Evolutionary conservation across 2,329 filamentous ascomycete species (phyloP).

Genomic region (Peltaster fructicola): DNA sequence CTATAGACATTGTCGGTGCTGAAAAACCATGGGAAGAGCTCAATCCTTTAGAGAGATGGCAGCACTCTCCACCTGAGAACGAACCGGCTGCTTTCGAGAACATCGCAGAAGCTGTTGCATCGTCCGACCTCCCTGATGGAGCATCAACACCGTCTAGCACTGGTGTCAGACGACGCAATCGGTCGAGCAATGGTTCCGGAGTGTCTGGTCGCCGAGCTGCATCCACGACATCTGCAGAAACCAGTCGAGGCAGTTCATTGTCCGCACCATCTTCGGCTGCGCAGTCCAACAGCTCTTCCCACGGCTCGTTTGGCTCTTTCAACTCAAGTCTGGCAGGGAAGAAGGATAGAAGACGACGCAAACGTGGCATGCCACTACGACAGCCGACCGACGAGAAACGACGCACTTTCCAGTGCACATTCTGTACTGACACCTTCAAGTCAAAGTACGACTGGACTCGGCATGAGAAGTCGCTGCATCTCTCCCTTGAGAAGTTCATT

Average conservation of each 20-base stretch:
- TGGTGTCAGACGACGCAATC: conserved; percentile 23
- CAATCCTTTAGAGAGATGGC: conserved; percentile 51
- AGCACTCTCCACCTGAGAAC: conserved; percentile 50
- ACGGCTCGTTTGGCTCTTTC: conserved; percentile 37
- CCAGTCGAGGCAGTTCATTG: conserved; percentile 17
- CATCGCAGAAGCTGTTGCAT: conserved; percentile 42
- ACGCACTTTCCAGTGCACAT: conserved; percentile 40
- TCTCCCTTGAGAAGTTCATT: conserved; percentile 47
- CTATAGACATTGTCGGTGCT: conserved; percentile 54
- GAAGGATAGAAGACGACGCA: conserved; percentile 37
- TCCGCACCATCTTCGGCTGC: conserved; percentile 30
- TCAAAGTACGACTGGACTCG: conserved; percentile 44
- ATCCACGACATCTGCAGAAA: conserved; percentile 37
- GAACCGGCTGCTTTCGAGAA: conserved; percentile 47
- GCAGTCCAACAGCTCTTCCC: conserved; percentile 38
- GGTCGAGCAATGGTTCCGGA: conserved; percentile 32
- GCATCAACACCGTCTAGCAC: conserved; percentile 19
- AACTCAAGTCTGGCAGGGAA: conserved; percentile 33
- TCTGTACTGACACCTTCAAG: conserved; percentile 38
- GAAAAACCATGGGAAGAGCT: conserved; percentile 28
- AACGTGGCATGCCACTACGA: conserved; percentile 8
- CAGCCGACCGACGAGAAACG: conserved; percentile 21
- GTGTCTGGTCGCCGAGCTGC: conserved; percentile 35
- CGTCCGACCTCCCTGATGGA: conserved; percentile 14
- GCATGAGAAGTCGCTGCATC: conserved; percentile 47